phyloP scores from a whole-genome alignment of 2,329 filamentous ascomycete species.

The Podosphaera xanthii region DNA sequence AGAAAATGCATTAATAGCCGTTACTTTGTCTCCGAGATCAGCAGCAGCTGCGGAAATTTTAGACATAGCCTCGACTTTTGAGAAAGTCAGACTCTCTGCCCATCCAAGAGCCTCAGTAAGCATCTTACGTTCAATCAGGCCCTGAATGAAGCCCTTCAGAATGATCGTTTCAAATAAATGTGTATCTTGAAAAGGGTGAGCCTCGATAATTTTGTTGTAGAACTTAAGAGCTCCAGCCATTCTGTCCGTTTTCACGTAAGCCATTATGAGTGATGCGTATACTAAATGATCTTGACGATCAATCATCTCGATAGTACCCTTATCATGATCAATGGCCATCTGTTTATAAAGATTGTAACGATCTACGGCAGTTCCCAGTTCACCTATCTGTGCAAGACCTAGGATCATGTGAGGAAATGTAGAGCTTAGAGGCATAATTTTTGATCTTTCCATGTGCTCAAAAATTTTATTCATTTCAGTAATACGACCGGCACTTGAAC shows the following conservation, averaged over 20 bases:
- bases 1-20: constrained; percentile 44
- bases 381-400: constrained; percentile 64
- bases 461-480: constrained; percentile 81
- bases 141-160: constrained; percentile 53
- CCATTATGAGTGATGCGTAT: constrained; percentile 78
- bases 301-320: constrained; percentile 42
- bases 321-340: constrained; percentile 66
- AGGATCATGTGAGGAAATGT: constrained; percentile 88
- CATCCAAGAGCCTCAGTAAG: constrained; percentile 53
- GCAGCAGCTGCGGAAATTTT: constrained; percentile 58
- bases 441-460: constrained; percentile 68
- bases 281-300: constrained; percentile 61
- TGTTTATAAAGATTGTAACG: constrained; percentile 89
- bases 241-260: constrained; percentile 65
- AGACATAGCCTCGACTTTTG: constrained; percentile 40
- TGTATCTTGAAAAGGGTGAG: constrained; percentile 32
- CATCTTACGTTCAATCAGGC: constrained; percentile 46
- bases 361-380: constrained; percentile 72
- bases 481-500: constrained; percentile 57
- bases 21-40: constrained; percentile 47
- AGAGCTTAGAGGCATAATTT: constrained; percentile 50
- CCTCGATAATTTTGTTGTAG: constrained; percentile 51
- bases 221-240: constrained; percentile 66
- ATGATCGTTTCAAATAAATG: constrained; percentile 52
- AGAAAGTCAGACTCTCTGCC: constrained; percentile 38